Percentiles rank a stretch among this genome's conserved stretches.
Conservation (phyloP, 495 filamentous ascomycete species). For the Penicillium angulare region DNA sequence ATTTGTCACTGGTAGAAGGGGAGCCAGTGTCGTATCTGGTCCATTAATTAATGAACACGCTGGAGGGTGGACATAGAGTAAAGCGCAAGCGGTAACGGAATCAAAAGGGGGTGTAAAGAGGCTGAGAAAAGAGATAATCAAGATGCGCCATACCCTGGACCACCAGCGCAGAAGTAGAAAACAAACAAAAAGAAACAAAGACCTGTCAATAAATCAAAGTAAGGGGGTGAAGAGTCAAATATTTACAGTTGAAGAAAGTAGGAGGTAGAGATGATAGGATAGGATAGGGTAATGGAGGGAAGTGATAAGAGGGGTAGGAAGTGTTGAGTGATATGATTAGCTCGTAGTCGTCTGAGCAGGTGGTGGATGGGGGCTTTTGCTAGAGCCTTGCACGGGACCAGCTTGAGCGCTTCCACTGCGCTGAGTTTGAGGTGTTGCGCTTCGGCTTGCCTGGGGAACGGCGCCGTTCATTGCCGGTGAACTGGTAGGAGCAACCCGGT, state of each 20-base stretch:
- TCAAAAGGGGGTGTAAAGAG: conserved; percentile 10
- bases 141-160: conserved; percentile 21
- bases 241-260: conserved; percentile 38
- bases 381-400: conserved; percentile 34
- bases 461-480: conserved; percentile 43
- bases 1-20: conserved; percentile 18
- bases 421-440: conserved; percentile 51
- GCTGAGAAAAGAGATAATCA: conserved; percentile 10
- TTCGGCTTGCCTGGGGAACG: conserved; percentile 41
- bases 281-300: neutral
- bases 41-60: conserved; percentile 22
- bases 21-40: conserved; percentile 22
- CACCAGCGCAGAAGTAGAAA: conserved; percentile 16
- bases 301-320: neutral
- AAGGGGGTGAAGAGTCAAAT: conserved; percentile 23
- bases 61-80: conserved; percentile 9
- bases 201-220: conserved; percentile 27
- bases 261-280: conserved; percentile 4
- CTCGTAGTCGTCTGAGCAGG: conserved; percentile 41
- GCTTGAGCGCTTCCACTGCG: conserved; percentile 45
- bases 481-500: conserved; percentile 37
- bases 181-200: conserved; percentile 3
- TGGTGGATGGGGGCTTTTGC: conserved; percentile 45
- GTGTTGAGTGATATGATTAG: conserved; percentile 12
- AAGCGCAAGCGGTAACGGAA: conserved; percentile 9